Evolutionary conservation across 345 rosid genomes (phyloP).

Genomic region (Gossypioides kirkii): DNA sequence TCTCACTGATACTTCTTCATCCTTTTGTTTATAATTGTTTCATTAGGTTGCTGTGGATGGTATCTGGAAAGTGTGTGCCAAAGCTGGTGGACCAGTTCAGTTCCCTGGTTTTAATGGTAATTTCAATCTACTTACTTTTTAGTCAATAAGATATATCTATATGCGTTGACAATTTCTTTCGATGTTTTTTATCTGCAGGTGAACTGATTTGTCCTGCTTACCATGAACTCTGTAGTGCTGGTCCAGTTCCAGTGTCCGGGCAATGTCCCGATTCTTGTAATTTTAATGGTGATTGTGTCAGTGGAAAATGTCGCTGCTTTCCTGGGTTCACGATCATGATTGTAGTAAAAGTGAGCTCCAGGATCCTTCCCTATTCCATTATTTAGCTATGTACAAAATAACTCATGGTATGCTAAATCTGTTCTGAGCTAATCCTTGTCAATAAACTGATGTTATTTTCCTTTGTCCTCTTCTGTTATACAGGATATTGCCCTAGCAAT

Average conservation of each 20-base stretch:
- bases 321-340: constrained; percentile 85
- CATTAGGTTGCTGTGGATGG: constrained; percentile 98
- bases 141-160: background rate
- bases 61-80: constrained; percentile 83
- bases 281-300: constrained; percentile 88
- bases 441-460: background rate
- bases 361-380: constrained; percentile 6
- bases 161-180: constrained; percentile 11
- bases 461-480: background rate
- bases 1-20: background rate
- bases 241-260: constrained; percentile 50
- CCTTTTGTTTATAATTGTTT: background rate
- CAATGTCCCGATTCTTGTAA: constrained; percentile 78
- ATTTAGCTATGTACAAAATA: background rate
- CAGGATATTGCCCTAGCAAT: constrained; percentile 83
- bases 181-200: constrained; percentile 44
- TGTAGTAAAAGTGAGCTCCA: constrained; percentile 71
- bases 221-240: constrained; percentile 73
- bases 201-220: constrained; percentile 87
- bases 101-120: constrained; percentile 90
- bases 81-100: constrained; percentile 83
- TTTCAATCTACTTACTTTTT: constrained; percentile 8
- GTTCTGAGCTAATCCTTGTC: background rate
- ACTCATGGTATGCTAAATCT: background rate
- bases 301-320: constrained; percentile 82